phyloP scores from a whole-genome alignment of 23 red algal species.

The Cyanidium caldarium region DNA sequence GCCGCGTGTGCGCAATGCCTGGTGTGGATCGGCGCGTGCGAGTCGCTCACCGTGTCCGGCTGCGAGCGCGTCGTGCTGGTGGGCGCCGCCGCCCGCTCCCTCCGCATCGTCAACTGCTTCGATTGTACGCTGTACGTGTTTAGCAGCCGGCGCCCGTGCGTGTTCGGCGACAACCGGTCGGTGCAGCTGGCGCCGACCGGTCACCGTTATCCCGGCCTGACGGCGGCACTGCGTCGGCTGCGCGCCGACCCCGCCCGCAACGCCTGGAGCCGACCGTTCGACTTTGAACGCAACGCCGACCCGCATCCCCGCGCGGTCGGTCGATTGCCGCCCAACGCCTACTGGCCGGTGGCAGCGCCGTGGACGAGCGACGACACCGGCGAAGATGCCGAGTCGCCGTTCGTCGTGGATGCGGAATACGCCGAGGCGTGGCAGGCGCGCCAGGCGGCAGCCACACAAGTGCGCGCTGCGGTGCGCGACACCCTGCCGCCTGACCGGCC shows the following conservation, averaged over 20 bases:
- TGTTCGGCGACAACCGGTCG: not conserved
- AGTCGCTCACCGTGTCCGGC: not conserved
- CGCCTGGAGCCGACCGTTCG: not conserved
- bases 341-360: not conserved
- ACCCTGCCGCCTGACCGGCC: too few species aligned
- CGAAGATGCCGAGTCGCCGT: not conserved
- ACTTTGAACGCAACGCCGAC: not conserved
- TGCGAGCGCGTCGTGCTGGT: not conserved
- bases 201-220: not conserved
- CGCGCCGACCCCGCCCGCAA: not conserved
- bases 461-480: not conserved
- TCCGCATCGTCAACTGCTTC: not conserved
- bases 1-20: not conserved
- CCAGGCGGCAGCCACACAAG: not conserved
- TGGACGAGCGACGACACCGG: not conserved
- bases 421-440: not conserved
- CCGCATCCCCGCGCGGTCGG: not conserved
- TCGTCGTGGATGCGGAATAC: not conserved
- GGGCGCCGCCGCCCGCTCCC: not conserved
- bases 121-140: not conserved
- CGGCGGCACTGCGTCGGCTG: not conserved
- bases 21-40: not conserved
- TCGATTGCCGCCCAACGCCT: not conserved
- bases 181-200: not conserved
- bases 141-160: not conserved